Base-by-base conservation (phyloP, 768 basidiomycete species). In the Boletus vermiculosoides region DNA sequence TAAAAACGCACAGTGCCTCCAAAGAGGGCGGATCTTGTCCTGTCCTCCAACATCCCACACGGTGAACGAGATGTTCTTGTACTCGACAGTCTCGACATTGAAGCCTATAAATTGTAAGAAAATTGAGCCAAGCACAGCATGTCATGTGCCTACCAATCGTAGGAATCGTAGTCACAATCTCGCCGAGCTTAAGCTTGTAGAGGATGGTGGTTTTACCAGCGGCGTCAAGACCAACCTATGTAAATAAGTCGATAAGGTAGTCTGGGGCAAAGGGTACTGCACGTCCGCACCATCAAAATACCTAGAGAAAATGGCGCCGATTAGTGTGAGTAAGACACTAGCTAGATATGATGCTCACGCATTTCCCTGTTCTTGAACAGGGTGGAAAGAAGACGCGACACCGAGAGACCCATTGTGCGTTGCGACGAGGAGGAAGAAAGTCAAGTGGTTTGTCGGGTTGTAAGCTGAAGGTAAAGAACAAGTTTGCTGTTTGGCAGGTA, bases 11-110 rank as follows among this genome's bases (percentile, higher is more conserved):
- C 97, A 99, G 82, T 99, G 97, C 86, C 96, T 93, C 97, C 97
- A 99, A 67, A 98, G 86, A 66, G 96, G 96, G 68, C 96, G 88
- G 76, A 98, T 98, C 88, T 98, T 99, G 80, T 99, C 96, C 80
- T 99, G 96, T 68, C 96, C 97, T 85, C 97, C 97, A 62, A 99
- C 97, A 78, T 99, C 97, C 97, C 97, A 98, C 45, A 98, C 97
- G 23, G 96, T 99, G 86, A 99, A 99, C 25, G 94, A 97, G 64
- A 98, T 98, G 83, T 98, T 99, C 85, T 98, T 98, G 80, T 99
- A 98, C 77, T 98, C 96, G 65, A 99, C 97, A 59, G 97, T 98
- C 83, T 99, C 97, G 66, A 99, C 97, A 74, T 99, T 99, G 83
- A 99, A 99, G 58, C 97, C 97, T 98, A 63, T 23, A 40, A n/a